A percentile compares a stretch with the other conserved stretches of the same genome.
Conservation (phyloP, 495 filamentous ascomycete species). For the Choiromyces venosus region DNA sequence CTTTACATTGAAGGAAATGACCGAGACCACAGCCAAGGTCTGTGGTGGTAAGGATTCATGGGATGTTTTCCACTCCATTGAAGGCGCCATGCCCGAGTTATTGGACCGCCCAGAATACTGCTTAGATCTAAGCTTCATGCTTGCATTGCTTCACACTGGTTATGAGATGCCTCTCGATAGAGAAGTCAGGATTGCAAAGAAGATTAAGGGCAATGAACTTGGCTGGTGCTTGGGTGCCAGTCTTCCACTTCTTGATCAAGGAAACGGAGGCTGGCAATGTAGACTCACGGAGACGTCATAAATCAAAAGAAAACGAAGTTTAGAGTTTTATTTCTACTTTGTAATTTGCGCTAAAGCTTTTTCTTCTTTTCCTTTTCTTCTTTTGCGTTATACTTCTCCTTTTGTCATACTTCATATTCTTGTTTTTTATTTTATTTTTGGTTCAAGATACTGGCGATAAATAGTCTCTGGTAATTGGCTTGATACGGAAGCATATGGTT, state of each 20-base stretch:
- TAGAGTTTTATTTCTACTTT: neutral
- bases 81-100: slow-evolving; percentile 69
- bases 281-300: slow-evolving; percentile 59
- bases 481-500: neutral
- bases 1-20: slow-evolving; percentile 81
- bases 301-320: slow-evolving; percentile 12
- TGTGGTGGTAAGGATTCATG: slow-evolving; percentile 73
- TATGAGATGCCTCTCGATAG: slow-evolving; percentile 97
- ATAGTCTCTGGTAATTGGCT: neutral
- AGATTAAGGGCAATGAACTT: slow-evolving; percentile 93
- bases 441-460: neutral
- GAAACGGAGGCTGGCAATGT: slow-evolving; percentile 67
- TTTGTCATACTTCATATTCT: neutral
- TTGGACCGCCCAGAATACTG: slow-evolving; percentile 78
- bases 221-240: slow-evolving; percentile 97
- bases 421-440: neutral
- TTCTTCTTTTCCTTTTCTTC: neutral
- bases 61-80: slow-evolving; percentile 68
- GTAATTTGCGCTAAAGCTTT: neutral
- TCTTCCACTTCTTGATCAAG: slow-evolving; percentile 66
- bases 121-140: slow-evolving; percentile 92
- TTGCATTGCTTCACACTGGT: slow-evolving; percentile 83
- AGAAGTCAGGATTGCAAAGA: slow-evolving; percentile 96
- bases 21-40: slow-evolving; percentile 74
- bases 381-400: neutral